Conservation (phyloP, 768 basidiomycete species). For the Cystofilobasidium capitatum region DNA sequence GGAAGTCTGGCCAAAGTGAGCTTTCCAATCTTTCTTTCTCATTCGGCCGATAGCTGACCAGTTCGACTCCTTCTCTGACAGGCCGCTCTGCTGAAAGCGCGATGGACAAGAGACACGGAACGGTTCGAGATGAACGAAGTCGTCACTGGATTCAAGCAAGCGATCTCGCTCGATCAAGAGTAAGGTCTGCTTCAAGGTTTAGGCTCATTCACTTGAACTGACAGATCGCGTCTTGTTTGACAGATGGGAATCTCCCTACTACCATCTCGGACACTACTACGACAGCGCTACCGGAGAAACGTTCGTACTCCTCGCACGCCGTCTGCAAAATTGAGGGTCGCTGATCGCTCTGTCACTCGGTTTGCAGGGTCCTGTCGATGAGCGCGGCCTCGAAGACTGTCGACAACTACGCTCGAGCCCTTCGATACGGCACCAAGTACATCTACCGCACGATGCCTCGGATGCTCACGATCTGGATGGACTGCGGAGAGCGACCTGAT, state of each 20-base stretch:
- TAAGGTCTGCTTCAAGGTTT: constrained; percentile 26
- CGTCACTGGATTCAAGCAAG: constrained; percentile 45
- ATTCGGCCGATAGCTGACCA: neutral
- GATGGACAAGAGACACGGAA: constrained; percentile 87
- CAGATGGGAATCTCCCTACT: constrained; percentile 70
- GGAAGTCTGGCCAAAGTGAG: constrained; percentile 53
- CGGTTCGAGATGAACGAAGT: constrained; percentile 62
- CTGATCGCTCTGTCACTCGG: neutral
- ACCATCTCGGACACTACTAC: constrained; percentile 78
- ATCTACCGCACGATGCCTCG: constrained; percentile 93
- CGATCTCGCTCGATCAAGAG: constrained; percentile 38
- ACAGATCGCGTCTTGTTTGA: constrained; percentile 37
- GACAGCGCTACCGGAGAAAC: constrained; percentile 42
- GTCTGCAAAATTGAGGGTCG: neutral
- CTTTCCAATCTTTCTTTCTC: constrained; percentile 5
- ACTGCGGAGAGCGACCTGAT: constrained; percentile 59
- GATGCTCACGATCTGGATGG: constrained; percentile 87
- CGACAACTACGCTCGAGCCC: constrained; percentile 57
- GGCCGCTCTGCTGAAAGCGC: constrained; percentile 70
- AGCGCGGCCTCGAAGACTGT: constrained; percentile 43
- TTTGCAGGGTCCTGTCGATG: neutral
- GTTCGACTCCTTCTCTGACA: constrained; percentile 33
- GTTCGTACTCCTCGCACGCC: neutral
- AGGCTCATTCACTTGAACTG: neutral
- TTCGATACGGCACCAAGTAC: constrained; percentile 79